Conservation (phyloP, 176 grass and related monocot species). For the Ampelocalamus luodianensis region DNA sequence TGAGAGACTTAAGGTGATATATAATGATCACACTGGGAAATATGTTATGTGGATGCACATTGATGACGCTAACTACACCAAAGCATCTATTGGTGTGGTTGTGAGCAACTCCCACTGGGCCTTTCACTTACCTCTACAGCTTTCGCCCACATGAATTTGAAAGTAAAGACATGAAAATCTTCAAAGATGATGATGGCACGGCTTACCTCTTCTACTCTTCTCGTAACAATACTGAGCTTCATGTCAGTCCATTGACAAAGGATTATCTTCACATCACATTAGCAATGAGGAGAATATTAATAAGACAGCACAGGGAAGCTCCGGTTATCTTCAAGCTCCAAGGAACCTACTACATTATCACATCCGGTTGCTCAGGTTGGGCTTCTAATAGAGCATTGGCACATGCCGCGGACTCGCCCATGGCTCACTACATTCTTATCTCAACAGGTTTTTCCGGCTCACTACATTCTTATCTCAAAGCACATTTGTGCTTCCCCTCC, state of each 20-base stretch:
- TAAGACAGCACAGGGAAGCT: conserved; percentile 79
- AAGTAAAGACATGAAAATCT: conserved; percentile 92
- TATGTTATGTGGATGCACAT: conserved; percentile 99
- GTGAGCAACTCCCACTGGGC: conserved; percentile 66
- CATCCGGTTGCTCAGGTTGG: too few relatives aligned
- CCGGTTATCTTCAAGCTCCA: conserved; percentile 79
- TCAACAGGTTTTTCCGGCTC: conserved; percentile 67
- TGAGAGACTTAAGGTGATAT: conserved; percentile 95
- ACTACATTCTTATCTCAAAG: conserved; percentile 90
- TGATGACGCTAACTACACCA: conserved; percentile 84
- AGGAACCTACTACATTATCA: too few relatives aligned
- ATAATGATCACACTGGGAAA: conserved; percentile 62
- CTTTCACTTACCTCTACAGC: conserved; percentile 82
- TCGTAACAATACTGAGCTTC: conserved; percentile 76
- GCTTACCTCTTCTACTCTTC: conserved; percentile 88
- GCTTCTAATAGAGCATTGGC: too few relatives aligned
- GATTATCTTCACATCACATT: conserved; percentile 68
- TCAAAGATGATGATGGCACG: conserved; percentile 76
- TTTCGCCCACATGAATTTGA: conserved; percentile 79
- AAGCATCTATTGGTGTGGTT: conserved; percentile 79
- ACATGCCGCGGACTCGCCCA: conserved; percentile 69
- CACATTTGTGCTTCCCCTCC: conserved; percentile 82
- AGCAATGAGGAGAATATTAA: conserved; percentile 60
- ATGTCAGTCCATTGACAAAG: conserved; percentile 71
- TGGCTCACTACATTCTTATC: conserved; percentile 90